A percentile compares a stretch with the other conserved stretches of the same genome.
phyloP scores from a whole-genome alignment of 2,329 filamentous ascomycete species.

The Ophiostoma novo-ulmi region DNA sequence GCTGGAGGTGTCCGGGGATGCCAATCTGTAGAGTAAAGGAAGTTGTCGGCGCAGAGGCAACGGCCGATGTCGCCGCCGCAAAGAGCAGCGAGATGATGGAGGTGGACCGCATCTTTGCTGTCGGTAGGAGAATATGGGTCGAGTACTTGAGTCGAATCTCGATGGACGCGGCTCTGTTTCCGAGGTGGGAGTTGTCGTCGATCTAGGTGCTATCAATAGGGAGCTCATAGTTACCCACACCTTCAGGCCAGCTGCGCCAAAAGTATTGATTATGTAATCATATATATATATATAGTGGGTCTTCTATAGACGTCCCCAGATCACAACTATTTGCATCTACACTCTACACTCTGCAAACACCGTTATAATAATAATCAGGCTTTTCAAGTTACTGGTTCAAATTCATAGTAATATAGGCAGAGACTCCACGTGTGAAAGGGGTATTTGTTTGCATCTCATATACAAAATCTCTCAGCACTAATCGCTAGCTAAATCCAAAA shows the following conservation, averaged over 20 bases:
- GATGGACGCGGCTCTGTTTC: neutral
- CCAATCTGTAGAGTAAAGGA: conserved; percentile 25
- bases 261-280: neutral
- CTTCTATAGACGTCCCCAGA: neutral
- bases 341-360: neutral
- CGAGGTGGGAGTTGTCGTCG: neutral
- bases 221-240: conserved; percentile 2
- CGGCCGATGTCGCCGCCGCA: conserved; percentile 16
- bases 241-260: neutral
- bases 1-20: conserved; percentile 17
- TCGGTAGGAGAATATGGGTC: neutral
- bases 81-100: conserved; percentile 17
- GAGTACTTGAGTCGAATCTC: neutral
- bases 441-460: conserved; percentile 11
- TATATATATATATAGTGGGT: neutral
- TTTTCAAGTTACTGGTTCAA: no score
- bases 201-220: neutral
- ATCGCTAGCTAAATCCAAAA: conserved; percentile 2
- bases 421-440: neutral
- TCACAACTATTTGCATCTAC: neutral
- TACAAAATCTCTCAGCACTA: neutral
- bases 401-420: no score
- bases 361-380: no score
- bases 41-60: conserved; percentile 15
- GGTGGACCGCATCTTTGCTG: conserved; percentile 16